A percentile compares a stretch with the other conserved stretches of the same genome.
Conservation (phyloP, 441 rosid genomes). For the Biscutella laevigata region DNA sequence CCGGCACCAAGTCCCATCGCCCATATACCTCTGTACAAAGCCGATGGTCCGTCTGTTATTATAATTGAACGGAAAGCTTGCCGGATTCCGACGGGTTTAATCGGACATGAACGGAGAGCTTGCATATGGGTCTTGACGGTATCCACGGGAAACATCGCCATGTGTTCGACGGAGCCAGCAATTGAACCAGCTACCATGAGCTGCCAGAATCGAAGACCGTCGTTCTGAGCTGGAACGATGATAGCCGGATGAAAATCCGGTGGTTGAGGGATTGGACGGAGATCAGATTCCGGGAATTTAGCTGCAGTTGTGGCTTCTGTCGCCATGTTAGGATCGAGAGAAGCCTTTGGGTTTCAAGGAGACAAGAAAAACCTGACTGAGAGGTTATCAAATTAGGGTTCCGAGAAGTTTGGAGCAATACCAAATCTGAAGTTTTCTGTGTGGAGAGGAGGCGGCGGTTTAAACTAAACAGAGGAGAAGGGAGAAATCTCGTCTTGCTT, state of each 20-base stretch:
- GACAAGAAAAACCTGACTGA: background rate
- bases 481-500: background rate
- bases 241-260: conserved; percentile 56
- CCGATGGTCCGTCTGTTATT: conserved; percentile 51
- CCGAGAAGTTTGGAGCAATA: conserved; percentile 18
- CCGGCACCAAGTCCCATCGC: conserved; percentile 96
- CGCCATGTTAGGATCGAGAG: conserved; percentile 37
- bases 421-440: conserved; percentile 20
- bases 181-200: conserved; percentile 84
- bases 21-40: conserved; percentile 73
- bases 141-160: conserved; percentile 91
- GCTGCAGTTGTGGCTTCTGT: conserved; percentile 60
- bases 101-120: conserved; percentile 67
- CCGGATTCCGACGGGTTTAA: conserved; percentile 51
- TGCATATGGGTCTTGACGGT: conserved; percentile 82
- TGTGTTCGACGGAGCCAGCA: conserved; percentile 88
- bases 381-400: conserved; percentile 15
- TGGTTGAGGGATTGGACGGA: conserved; percentile 34
- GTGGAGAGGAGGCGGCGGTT: conserved; percentile 25
- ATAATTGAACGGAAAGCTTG: conserved; percentile 63
- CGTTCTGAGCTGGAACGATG: conserved; percentile 33
- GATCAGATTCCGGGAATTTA: conserved; percentile 56
- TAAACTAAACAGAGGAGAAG: background rate
- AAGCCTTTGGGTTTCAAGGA: background rate
- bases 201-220: conserved; percentile 75